phyloP scores from a whole-genome alignment of 495 filamentous ascomycete genomes.

The Aspergillus biplanus region DNA sequence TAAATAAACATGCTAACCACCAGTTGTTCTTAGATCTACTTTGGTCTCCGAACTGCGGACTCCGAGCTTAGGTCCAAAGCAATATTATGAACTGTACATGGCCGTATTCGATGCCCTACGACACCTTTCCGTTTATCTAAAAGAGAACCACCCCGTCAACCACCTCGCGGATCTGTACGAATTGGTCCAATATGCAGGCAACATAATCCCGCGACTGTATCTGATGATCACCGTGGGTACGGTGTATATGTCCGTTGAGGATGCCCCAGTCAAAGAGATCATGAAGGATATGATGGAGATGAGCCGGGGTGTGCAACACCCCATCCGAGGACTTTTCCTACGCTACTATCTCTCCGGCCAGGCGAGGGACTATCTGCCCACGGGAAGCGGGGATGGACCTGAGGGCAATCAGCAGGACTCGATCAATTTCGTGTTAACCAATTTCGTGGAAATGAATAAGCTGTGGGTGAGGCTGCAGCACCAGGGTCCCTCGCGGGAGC shows the following conservation, averaged over 20 bases:
- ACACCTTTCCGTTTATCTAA: constrained; percentile 93
- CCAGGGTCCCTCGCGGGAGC: constrained; percentile 93
- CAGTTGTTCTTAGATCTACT: constrained; percentile 70
- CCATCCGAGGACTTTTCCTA: constrained; percentile 90
- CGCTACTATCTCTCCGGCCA: constrained; percentile 95
- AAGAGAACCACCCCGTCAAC: constrained; percentile 95
- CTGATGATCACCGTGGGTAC: constrained; percentile 99
- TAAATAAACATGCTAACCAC: background rate
- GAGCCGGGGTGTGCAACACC: constrained; percentile 96
- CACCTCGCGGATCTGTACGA: constrained; percentile 98
- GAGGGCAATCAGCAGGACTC: constrained; percentile 97
- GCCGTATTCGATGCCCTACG: constrained; percentile 96
- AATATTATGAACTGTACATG: constrained; percentile 99
- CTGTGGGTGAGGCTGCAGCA: constrained; percentile 97
- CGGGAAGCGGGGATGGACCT: constrained; percentile 81
- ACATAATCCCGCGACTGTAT: constrained; percentile 94
- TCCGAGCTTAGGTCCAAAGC: constrained; percentile 92
- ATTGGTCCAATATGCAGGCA: constrained; percentile 97
- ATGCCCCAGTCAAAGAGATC: constrained; percentile 98
- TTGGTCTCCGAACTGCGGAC: constrained; percentile 96
- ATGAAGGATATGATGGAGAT: constrained; percentile 99
- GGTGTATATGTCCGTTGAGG: constrained; percentile 97
- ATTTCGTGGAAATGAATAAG: constrained; percentile 99
- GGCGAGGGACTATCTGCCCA: constrained; percentile 84
- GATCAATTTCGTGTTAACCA: constrained; percentile 95